Conservation (phyloP, 2,329 filamentous ascomycete species). For the Colletotrichum sp. region DNA sequence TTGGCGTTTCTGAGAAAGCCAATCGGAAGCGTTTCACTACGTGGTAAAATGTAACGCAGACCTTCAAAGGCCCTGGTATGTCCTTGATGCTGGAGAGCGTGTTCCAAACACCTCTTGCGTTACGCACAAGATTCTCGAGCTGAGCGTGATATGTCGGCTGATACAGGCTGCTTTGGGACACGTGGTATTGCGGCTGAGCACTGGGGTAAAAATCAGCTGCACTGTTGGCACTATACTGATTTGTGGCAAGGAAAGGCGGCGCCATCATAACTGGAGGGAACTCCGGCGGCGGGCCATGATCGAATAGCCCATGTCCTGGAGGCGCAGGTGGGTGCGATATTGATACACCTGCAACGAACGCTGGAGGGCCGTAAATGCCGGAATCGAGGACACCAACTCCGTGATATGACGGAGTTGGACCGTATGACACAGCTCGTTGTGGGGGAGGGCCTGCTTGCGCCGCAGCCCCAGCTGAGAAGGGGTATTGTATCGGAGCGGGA, state of each 20-base stretch:
- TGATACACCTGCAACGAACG: background rate
- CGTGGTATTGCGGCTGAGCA: background rate
- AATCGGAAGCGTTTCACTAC: slow-evolving; percentile 61
- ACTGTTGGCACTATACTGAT: background rate
- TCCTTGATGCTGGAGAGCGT: slow-evolving; percentile 63
- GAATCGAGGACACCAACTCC: background rate
- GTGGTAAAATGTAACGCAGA: slow-evolving; percentile 69
- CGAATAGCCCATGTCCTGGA: slow-evolving; percentile 31
- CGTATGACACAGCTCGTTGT: background rate
- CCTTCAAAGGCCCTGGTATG: slow-evolving; percentile 65
- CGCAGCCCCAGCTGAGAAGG: background rate
- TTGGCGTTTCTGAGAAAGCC: slow-evolving; percentile 61
- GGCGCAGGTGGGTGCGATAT: slow-evolving; percentile 16
- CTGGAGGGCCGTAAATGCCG: background rate
- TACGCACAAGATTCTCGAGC: slow-evolving; percentile 57
- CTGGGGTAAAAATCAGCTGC: background rate
- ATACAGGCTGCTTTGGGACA: background rate
- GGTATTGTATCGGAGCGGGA: background rate
- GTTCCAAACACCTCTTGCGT: slow-evolving; percentile 68
- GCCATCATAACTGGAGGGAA: background rate
- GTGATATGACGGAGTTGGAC: background rate
- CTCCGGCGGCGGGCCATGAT: background rate
- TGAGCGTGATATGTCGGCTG: slow-evolving; percentile 41
- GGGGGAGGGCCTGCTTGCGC: background rate
- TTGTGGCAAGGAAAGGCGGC: background rate